Evolutionary conservation across 2,329 filamentous ascomycete genomes (phyloP).

Genomic region (Aspergillus sp.): DNA sequence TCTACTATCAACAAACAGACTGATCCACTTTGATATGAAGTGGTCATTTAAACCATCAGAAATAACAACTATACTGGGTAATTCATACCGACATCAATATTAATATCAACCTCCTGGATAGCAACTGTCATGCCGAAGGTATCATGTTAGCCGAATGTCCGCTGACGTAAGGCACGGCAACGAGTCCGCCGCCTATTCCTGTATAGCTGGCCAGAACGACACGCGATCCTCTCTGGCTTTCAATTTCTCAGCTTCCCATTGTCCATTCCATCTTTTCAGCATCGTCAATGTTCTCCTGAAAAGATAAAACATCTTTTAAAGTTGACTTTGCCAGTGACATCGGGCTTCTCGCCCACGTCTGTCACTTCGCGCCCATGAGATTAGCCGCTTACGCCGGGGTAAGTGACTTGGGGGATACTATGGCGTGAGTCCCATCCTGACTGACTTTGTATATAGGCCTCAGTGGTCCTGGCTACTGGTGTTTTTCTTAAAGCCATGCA

Average conservation of each 20-base stretch:
- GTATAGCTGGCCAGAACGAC: slow-evolving; percentile 23
- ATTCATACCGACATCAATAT: too few species aligned
- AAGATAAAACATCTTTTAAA: slow-evolving; percentile 1
- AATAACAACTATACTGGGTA: too few species aligned
- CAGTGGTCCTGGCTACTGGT: slow-evolving; percentile 74
- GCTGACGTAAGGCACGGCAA: slow-evolving; percentile 15
- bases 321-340: slow-evolving; percentile 22
- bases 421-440: slow-evolving; percentile 1
- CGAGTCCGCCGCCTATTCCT: too few species aligned
- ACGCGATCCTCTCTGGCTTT: slow-evolving; percentile 9
- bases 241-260: slow-evolving; percentile 1
- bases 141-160: neutral
- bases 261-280: slow-evolving; percentile 1
- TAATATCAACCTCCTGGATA: too few species aligned
- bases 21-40: too few species aligned
- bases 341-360: slow-evolving; percentile 15
- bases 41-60: too few species aligned
- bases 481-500: slow-evolving; percentile 89
- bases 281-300: slow-evolving; percentile 15
- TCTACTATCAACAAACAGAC: too few species aligned
- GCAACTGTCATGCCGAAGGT: too few species aligned
- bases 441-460: slow-evolving; percentile 53
- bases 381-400: slow-evolving; percentile 50
- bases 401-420: slow-evolving; percentile 16
- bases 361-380: slow-evolving; percentile 37